Percentiles rank a stretch among this genome's conserved stretches.
These are phyloP conservation scores for Inonotus hispidus DNA, from an alignment of 1,284 basidiomycete species.

Conservation along the genomic window DNA sequence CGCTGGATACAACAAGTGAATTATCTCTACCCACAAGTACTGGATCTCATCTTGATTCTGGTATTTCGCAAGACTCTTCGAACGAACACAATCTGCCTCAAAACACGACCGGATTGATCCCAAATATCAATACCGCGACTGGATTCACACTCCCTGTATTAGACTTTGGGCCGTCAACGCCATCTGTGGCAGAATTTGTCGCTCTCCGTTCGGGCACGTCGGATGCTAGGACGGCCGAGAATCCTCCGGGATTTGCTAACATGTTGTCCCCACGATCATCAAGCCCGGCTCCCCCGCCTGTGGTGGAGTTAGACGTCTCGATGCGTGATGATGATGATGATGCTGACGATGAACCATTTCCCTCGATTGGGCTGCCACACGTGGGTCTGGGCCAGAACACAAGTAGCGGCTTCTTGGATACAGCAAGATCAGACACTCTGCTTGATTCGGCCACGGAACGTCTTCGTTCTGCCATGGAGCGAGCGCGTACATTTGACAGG, in stretches of 20 bases:
- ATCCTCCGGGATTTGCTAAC: conserved; percentile 10
- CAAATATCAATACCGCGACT: background rate
- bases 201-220: conserved; percentile 1
- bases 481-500: conserved; percentile 15
- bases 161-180: conserved; percentile 5
- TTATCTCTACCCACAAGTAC: background rate
- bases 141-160: background rate
- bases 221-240: background rate
- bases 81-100: background rate
- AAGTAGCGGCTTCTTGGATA: background rate
- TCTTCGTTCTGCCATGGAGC: conserved; percentile 8
- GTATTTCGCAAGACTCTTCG: background rate
- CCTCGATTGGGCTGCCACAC: background rate
- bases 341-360: background rate
- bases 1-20: background rate
- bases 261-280: conserved; percentile 14
- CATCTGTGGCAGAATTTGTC: conserved; percentile 9
- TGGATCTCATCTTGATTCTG: background rate
- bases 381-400: background rate
- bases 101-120: background rate
- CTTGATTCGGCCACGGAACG: conserved; percentile 3
- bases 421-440: background rate
- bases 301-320: background rate
- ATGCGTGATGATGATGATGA: conserved; percentile 1
- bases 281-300: conserved; percentile 13